A percentile compares a stretch with the other conserved stretches of the same genome.
Conservation (phyloP, 148 eudicot species). For the Fagopyrum homotropicum region DNA sequence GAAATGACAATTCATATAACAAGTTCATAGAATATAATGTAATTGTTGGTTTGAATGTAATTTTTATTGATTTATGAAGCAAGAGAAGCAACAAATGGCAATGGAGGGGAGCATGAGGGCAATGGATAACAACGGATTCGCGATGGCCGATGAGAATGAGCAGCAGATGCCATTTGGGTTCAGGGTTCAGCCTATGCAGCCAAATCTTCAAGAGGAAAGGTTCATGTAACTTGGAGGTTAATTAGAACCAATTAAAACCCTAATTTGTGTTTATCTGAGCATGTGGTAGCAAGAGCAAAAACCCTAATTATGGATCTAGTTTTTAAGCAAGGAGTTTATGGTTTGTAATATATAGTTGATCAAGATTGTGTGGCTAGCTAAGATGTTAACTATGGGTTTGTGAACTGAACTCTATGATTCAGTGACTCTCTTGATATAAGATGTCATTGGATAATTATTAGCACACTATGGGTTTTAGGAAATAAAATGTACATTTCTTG, state of each 20-base stretch:
- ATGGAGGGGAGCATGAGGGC: slow-evolving; percentile 21
- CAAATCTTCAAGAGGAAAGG: slow-evolving; percentile 29
- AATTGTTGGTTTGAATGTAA: background rate
- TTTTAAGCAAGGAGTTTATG: background rate
- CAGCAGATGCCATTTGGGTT: slow-evolving; percentile 28
- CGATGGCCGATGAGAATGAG: background rate
- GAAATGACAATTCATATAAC: background rate
- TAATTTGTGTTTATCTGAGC: background rate
- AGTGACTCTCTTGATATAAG: background rate
- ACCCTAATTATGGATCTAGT: background rate
- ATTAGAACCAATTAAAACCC: background rate
- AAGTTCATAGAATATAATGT: background rate
- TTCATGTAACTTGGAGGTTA: background rate
- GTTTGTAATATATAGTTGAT: slow-evolving; percentile 3
- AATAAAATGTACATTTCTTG: too few species aligned
- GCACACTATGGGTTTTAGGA: background rate
- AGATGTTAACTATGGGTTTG: background rate
- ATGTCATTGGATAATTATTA: background rate
- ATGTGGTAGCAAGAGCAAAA: background rate
- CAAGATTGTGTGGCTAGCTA: background rate
- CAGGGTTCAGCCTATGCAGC: slow-evolving; percentile 37
- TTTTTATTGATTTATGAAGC: background rate
- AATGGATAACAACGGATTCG: slow-evolving; percentile 16
- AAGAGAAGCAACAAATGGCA: slow-evolving; percentile 31
- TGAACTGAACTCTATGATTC: background rate